Percentiles rank a stretch among this genome's conserved stretches.
These are phyloP conservation scores for Cyanidiococcus yangmingshanensis DNA, from an alignment of 23 red algal genomes.

Conservation along the genomic window DNA sequence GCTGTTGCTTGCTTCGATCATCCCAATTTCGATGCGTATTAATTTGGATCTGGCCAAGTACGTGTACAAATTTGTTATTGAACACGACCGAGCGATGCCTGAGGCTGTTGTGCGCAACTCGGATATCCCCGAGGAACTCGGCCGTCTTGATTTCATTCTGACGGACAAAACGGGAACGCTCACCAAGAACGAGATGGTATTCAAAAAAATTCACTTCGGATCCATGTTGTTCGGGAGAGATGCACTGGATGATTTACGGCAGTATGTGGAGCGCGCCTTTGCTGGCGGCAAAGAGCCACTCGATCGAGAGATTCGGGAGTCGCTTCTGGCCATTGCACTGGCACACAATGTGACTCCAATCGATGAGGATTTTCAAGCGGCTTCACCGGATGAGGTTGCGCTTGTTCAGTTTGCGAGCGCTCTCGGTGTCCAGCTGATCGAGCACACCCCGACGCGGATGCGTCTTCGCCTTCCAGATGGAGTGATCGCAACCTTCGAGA, in stretches of 20 bases:
- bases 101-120: constrained; percentile 68
- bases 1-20: constrained; percentile 81
- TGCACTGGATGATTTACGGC: constrained; percentile 55
- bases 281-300: constrained; percentile 19
- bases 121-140: constrained; percentile 89
- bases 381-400: constrained; percentile 88
- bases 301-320: constrained; percentile 58
- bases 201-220: constrained; percentile 94
- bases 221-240: constrained; percentile 79
- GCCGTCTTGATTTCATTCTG: constrained; percentile 77
- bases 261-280: constrained; percentile 49
- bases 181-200: constrained; percentile 92
- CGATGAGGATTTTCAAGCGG: constrained; percentile 56
- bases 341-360: constrained; percentile 94
- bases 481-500: constrained; percentile 37
- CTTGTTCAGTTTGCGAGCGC: constrained; percentile 75
- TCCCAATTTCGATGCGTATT: constrained; percentile 91
- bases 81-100: constrained; percentile 59
- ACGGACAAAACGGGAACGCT: constrained; percentile 94
- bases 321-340: constrained; percentile 74
- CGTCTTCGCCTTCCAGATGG: constrained; percentile 26
- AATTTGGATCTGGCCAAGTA: constrained; percentile 94
- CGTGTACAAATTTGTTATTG: constrained; percentile 63
- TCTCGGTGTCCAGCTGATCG: constrained; percentile 51
- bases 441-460: constrained; percentile 49